Evolutionary conservation across 1,284 basidiomycete genomes (phyloP), one percentile per base, ranked within the genome.

Genomic region (Blastosporella zonata): DNA sequence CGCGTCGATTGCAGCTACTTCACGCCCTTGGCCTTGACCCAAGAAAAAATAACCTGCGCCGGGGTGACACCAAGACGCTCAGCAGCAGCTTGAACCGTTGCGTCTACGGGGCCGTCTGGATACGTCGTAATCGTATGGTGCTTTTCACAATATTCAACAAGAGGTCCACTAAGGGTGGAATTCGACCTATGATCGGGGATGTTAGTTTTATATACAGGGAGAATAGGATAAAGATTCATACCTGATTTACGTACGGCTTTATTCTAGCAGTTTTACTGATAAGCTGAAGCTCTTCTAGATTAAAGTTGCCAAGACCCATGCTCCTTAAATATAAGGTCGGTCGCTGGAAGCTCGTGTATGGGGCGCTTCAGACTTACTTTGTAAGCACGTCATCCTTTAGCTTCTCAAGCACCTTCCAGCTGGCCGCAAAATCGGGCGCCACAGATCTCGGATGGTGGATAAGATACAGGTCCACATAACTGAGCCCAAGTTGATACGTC

Each of bases 271-370:
- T 68, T 52, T 78, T 77, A 46, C 84, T 56, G 2, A 91, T 64
- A 2, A 66, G 68, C 60, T 86, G 69, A 3, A 91, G 73, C 23
- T 90, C 70, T 1, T 75, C 64, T 13, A 87, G 62, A 13, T 63
- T 67, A 62, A 87, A 90, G 71, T 90, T 91, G 67, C 84, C 87
- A 43, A 90, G 84, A n/a, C 87, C 88, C 55, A 90, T 89, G 57
- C 82, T 86, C 75, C 84, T 87, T 53, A 35, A 47, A 13, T 28
- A 17, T 9, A 29, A 15, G 31, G 37, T n/a, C 38, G 31, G 18
- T 7, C n/a, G 12, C 4, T 20, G 5, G 25, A 27, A 27, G 5
- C 25, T 6, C 25, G 25, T 9, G 9, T 5, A 28, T 33, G 13
- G 13, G 20, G 38, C 12, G 20, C 6, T 13, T 20, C 17, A n/a